Evolutionary conservation across 1,284 basidiomycete species (phyloP).

Genomic region (Heterobasidion annosum): DNA sequence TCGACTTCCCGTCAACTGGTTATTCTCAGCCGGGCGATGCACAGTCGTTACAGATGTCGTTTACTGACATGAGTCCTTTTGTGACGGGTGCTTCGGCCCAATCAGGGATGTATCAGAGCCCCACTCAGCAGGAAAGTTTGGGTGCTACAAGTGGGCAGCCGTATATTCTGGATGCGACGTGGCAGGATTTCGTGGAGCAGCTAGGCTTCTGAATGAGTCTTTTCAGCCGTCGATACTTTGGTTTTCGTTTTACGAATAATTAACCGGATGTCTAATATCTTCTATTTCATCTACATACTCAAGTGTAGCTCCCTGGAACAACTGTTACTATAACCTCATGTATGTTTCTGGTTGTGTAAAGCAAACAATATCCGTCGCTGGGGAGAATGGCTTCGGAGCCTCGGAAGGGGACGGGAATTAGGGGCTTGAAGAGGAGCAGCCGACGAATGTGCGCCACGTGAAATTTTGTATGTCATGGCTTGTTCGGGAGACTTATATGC

Average conservation of each 20-base stretch:
- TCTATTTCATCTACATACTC: not conserved
- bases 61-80: not conserved
- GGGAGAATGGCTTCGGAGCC: too few relatives aligned
- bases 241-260: not conserved
- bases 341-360: too few relatives aligned
- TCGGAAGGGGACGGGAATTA: not conserved
- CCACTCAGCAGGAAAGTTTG: not conserved
- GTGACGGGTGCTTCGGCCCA: not conserved
- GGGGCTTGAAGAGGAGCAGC: not conserved
- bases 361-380: too few relatives aligned
- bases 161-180: slow-evolving; percentile 44
- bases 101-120: not conserved
- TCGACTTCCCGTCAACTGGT: not conserved
- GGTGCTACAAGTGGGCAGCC: slow-evolving; percentile 5
- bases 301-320: not conserved
- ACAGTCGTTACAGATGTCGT: not conserved
- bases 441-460: not conserved
- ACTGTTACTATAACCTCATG: too few relatives aligned
- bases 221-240: not conserved
- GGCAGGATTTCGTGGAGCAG: slow-evolving; percentile 62
- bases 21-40: not conserved
- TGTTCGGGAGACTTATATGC: not conserved
- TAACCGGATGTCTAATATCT: not conserved
- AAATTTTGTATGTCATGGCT: not conserved
- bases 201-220: slow-evolving; percentile 40